Conservation (phyloP, 257 asterid species). For the Linderniella brevidens region DNA sequence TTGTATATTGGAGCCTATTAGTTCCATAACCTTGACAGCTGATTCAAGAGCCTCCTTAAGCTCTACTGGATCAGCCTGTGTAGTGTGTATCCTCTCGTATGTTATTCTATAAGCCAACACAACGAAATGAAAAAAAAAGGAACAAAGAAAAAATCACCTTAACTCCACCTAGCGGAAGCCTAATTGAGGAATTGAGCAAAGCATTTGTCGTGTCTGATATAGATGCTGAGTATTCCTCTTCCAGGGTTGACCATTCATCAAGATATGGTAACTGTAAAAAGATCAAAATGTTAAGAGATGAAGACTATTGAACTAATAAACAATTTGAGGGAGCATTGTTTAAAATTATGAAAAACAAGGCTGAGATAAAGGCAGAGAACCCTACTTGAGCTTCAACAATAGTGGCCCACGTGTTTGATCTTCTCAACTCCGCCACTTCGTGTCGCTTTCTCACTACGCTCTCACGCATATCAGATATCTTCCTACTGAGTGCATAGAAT, state of each 20-base stretch:
- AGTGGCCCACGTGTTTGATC: slow-evolving; percentile 20
- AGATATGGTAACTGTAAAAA: slow-evolving; percentile 37
- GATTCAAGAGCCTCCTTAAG: slow-evolving; percentile 31
- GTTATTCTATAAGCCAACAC: neutral
- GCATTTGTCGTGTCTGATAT: slow-evolving; percentile 28
- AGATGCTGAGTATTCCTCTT: slow-evolving; percentile 33
- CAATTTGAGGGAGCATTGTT: neutral
- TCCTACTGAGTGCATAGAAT: slow-evolving; percentile 31
- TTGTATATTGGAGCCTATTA: slow-evolving; percentile 17
- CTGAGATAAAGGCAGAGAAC: slow-evolving; percentile 5
- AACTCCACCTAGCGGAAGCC: slow-evolving; percentile 47
- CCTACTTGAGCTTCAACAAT: slow-evolving; percentile 58
- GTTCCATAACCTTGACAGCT: slow-evolving; percentile 32
- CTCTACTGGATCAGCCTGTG: slow-evolving; percentile 28
- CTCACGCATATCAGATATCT: slow-evolving; percentile 34
- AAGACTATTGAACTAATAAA: neutral
- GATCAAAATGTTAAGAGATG: neutral
- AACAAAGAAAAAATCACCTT: slow-evolving; percentile 20
- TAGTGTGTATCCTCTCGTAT: neutral
- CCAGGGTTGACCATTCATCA: slow-evolving; percentile 42
- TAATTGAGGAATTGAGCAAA: slow-evolving; percentile 34
- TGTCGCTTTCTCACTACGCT: slow-evolving; percentile 26
- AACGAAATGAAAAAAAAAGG: neutral
- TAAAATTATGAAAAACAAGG: neutral
- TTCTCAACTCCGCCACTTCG: slow-evolving; percentile 28